Evolutionary conservation across 2,329 filamentous ascomycete genomes (phyloP), one percentile per base, ranked within the genome.

Genomic region (Neofusicoccum sp.): DNA sequence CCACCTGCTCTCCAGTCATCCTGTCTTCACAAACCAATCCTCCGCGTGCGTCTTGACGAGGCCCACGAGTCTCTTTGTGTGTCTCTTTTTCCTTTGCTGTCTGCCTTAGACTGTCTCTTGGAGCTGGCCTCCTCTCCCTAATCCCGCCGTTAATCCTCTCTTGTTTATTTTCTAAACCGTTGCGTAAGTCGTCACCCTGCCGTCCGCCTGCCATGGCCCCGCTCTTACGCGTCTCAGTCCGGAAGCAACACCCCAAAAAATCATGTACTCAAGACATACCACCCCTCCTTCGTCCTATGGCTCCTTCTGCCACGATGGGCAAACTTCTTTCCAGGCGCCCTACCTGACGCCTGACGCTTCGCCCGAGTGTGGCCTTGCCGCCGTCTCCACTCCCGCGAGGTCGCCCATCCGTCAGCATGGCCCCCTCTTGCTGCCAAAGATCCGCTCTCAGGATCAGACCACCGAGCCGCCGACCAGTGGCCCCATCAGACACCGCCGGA

Each of bases 381-480:
- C 84, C 66, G 80, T 85, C 67, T 89, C 87, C 58, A 92, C 89
- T 11, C 83, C 82, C 58, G 83, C 83, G 56, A 81, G 84, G 65
- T 89, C 89, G 34, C 89, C 90, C 63, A 84, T 93, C 67, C 84
- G 87, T 63, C 88, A 91, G 63, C 88, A 92, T 76, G 90, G 91
- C 57, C 90, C 91, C 56, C 80, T 91, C 51, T 80, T 96, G 62
- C 82, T 96, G 33, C 91, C 91, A 70, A 95, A 92, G 82, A 93
- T 96, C 78, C 85, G 91, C 63, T 85, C 85, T 41, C 91, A 95
- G 76, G 91, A 96, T 76, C 89, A 93, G 76, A 82, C 88, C 63
- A 84, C 91, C 63, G 85, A 87, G 65, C 84, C 84, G 41, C 79
- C 79, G 41, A 72, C 72, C 59, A 69, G 68, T 44, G 73, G 73